Evolutionary conservation across 2,329 filamentous ascomycete species (phyloP), one percentile per base, ranked within the genome.

Genomic region (Fusarium penzigii): DNA sequence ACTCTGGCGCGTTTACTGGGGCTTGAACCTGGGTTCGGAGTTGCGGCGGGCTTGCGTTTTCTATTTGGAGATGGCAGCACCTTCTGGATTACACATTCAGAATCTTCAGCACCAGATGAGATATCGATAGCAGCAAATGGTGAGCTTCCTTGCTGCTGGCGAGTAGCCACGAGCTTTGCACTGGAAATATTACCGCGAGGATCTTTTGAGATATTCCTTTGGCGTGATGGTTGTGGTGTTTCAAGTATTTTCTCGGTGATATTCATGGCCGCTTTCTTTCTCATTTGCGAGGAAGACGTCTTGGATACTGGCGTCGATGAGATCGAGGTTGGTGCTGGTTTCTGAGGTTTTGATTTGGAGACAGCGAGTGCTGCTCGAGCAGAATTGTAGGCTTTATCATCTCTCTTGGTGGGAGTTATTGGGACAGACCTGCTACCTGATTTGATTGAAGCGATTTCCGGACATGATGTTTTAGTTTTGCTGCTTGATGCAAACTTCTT

Each of bases 41-140:
- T 12, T 9, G 45, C 40, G n/a, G 32, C 16, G 32, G 46, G 44
- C 17, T 56, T 64, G 10, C 52, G 48, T 51, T 63, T 61, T 11
- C 38, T 39, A 5, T 29, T 50, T 12, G 53, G 44, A 16, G 51
- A 47, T 17, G 56, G 51, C 1, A 29, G 29, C 2, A 59, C 48
- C 10, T 55, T 43, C 25, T 49, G 42, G 9, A 61, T 55, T 47
- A 55, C 39, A 16, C 52, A 57, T 5, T 63, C 61, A 12, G 56
- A 56, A 39, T 46, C 54, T 8, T 56, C 56, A 13, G 48, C 44
- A 6, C 25, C 46, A 8, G 62, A 65, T 3, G 59, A 61, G 10
- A 65, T 53, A 11, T 52, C 51, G 29, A 64, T 61, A 6, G 63
- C 52, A 2, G 52, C 46, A 13, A 44, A 44, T 2, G 57, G 61